A percentile compares a stretch with the other conserved stretches of the same genome.
phyloP scores from a whole-genome alignment of 2,329 filamentous ascomycete species.

The Phaeoacremonium minimum region DNA sequence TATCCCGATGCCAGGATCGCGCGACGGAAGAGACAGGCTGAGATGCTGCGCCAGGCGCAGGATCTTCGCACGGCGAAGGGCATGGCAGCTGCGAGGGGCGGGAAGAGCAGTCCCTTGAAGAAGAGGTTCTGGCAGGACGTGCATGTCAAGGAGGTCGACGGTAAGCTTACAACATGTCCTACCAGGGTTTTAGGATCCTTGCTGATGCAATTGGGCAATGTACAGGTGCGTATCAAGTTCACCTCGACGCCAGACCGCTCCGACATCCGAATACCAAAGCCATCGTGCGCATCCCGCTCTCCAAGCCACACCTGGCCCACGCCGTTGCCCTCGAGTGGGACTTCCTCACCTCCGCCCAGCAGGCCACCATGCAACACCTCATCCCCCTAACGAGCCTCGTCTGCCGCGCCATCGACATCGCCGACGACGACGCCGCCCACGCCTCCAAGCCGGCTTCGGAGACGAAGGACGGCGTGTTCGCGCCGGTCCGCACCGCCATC shows the following conservation, averaged over 20 bases:
- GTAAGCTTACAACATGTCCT: slow-evolving; percentile 34
- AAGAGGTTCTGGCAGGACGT: slow-evolving; percentile 91
- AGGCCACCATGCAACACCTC: slow-evolving; percentile 80
- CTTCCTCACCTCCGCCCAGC: slow-evolving; percentile 71
- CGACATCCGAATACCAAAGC: slow-evolving; percentile 70
- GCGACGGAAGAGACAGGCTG: slow-evolving; percentile 49
- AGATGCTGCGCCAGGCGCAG: slow-evolving; percentile 46
- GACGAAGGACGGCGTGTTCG: slow-evolving; percentile 19
- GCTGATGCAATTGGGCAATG: background rate
- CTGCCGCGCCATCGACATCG: slow-evolving; percentile 80
- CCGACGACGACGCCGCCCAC: slow-evolving; percentile 53
- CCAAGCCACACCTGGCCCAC: slow-evolving; percentile 76
- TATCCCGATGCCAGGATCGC: slow-evolving; percentile 37
- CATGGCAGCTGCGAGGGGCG: slow-evolving; percentile 5
- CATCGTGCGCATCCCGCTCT: slow-evolving; percentile 65
- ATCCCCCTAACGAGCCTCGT: slow-evolving; percentile 85
- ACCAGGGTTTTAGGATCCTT: background rate
- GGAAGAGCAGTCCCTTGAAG: slow-evolving; percentile 30
- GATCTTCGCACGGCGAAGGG: slow-evolving; percentile 31
- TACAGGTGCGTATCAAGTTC: slow-evolving; percentile 50
- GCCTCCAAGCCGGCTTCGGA: slow-evolving; percentile 25
- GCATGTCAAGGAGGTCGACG: slow-evolving; percentile 60
- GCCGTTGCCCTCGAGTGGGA: slow-evolving; percentile 95
- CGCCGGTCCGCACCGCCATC: slow-evolving; percentile 57
- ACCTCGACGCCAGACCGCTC: slow-evolving; percentile 75